phyloP scores from a whole-genome alignment of 352 stramenopile genomes.

The Phytophthora aleatoria region DNA sequence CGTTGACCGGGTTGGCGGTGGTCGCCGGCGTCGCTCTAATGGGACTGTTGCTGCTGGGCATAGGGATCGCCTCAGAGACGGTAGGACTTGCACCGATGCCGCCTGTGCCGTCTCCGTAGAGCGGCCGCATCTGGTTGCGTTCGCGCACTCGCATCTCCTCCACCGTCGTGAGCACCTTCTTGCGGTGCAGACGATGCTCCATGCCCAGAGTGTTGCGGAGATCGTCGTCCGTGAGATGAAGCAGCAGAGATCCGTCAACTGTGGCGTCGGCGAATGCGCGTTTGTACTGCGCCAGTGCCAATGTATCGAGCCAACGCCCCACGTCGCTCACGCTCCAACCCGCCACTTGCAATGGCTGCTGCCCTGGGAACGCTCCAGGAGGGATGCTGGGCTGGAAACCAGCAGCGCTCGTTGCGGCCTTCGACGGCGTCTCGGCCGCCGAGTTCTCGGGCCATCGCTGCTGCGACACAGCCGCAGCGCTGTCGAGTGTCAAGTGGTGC shows the following conservation, averaged over 20 bases:
- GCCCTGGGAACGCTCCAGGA: slow-evolving; percentile 57
- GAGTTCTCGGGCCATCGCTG: slow-evolving; percentile 66
- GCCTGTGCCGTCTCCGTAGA: slow-evolving; percentile 37
- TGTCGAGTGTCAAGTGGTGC: slow-evolving; percentile 91
- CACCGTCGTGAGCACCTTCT: slow-evolving; percentile 94
- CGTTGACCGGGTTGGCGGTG: slow-evolving; percentile 1
- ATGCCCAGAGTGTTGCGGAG: slow-evolving; percentile 95
- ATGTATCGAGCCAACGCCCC: slow-evolving; percentile 89
- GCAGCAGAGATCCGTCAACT: slow-evolving; percentile 89
- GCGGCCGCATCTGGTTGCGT: slow-evolving; percentile 45
- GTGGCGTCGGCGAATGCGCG: slow-evolving; percentile 86
- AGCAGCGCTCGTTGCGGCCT: background rate
- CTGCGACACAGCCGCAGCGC: slow-evolving; percentile 62
- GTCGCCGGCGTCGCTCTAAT: background rate
- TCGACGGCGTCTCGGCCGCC: slow-evolving; percentile 15
- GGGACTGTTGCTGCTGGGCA: slow-evolving; percentile 18
- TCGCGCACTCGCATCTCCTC: slow-evolving; percentile 69
- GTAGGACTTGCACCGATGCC: background rate
- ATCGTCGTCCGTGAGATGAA: slow-evolving; percentile 92
- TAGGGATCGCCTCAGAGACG: slow-evolving; percentile 8
- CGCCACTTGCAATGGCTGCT: slow-evolving; percentile 68
- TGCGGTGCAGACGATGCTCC: slow-evolving; percentile 94
- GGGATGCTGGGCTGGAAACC: slow-evolving; percentile 57
- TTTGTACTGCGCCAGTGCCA: slow-evolving; percentile 90
- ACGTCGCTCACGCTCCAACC: slow-evolving; percentile 91